phyloP scores from a whole-genome alignment of 164 flowering plant species.

The Echeveria elegans region DNA sequence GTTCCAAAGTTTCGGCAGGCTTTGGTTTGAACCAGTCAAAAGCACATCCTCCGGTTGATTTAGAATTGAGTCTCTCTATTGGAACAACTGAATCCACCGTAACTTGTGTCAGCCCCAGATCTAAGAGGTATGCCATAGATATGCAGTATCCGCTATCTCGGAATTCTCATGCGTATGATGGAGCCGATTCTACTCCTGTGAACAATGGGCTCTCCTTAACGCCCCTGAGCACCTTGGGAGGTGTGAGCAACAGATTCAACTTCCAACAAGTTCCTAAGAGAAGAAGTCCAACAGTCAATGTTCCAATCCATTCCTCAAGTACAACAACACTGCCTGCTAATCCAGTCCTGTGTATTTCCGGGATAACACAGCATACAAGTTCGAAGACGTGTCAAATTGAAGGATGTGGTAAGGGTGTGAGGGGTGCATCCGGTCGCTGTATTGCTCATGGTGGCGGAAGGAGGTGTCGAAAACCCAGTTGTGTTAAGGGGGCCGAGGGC shows the following conservation, averaged over 20 bases:
- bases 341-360: conserved; percentile 74
- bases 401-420: conserved; percentile 6
- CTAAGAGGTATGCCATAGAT: conserved; percentile 16
- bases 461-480: conserved; percentile 1
- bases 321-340: conserved; percentile 43
- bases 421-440: conserved; percentile 6
- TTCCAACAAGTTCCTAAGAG: conserved; percentile 19
- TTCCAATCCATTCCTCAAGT: conserved; percentile 42
- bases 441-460: conserved; percentile 5
- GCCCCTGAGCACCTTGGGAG: conserved; percentile 16
- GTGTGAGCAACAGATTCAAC: conserved; percentile 15
- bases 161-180: conserved; percentile 28
- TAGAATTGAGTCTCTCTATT: not conserved
- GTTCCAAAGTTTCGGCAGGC: conserved; percentile 25
- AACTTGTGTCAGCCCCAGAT: conserved; percentile 31
- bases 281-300: conserved; percentile 15
- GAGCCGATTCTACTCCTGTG: conserved; percentile 31
- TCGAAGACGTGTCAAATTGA: conserved; percentile 2
- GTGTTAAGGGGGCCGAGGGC: conserved; percentile 1
- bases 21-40: conserved; percentile 19
- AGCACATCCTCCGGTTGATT: conserved; percentile 18
- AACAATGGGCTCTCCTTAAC: conserved; percentile 20
- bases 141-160: conserved; percentile 15
- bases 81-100: conserved; percentile 29
- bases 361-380: conserved; percentile 40